Conservation (phyloP, 129 eudicot genomes). For the Gnaphalium uliginosum region DNA sequence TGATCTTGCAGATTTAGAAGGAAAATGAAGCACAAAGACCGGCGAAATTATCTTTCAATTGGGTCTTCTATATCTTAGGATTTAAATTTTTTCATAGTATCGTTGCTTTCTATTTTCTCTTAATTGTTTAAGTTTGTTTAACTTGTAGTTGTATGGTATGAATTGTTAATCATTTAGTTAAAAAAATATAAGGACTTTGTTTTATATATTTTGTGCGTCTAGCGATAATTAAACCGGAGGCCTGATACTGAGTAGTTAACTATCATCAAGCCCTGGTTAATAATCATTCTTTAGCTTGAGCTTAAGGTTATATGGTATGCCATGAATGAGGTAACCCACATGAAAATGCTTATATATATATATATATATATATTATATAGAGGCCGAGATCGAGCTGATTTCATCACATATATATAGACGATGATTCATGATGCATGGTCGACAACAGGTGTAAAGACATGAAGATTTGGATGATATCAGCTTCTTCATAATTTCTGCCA, state of each 20-base stretch:
- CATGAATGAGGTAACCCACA: slow-evolving; percentile 22
- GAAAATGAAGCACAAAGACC: slow-evolving; percentile 1
- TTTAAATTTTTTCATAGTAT: not conserved
- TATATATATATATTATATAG: not conserved
- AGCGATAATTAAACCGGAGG: not conserved
- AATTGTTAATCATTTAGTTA: not conserved
- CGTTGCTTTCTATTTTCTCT: not conserved
- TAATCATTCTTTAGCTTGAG: not conserved
- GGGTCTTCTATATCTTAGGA: not conserved
- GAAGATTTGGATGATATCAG: slow-evolving; percentile 9
- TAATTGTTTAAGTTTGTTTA: not conserved
- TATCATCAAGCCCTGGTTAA: not conserved
- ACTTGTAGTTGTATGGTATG: not conserved
- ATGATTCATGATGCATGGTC: slow-evolving; percentile 9
- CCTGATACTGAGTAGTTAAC: not conserved
- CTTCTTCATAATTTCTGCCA: slow-evolving; percentile 10
- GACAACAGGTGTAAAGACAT: not conserved
- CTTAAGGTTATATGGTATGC: not conserved
- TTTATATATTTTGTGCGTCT: not conserved
- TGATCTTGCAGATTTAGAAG: slow-evolving; percentile 12
- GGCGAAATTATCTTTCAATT: not conserved
- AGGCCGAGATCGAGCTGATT: not conserved
- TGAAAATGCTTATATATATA: not conserved
- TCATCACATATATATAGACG: not conserved
- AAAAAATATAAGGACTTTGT: not conserved